Base-by-base conservation (phyloP, 306 rosid genomes). In the Prunus davidiana region DNA sequence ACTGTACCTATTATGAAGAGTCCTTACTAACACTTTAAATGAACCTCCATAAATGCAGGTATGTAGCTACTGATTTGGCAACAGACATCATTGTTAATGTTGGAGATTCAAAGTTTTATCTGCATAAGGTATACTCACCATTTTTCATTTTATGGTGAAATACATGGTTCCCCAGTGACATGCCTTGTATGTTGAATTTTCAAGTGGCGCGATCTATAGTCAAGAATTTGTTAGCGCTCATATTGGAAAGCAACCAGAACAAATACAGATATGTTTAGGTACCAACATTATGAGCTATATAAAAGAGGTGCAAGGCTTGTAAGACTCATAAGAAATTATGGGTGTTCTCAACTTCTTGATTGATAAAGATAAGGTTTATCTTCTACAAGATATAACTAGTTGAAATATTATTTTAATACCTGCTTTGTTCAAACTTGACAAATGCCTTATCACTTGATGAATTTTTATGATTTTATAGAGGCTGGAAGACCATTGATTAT, bases 21-120 rank as follows among this genome's bases (percentile, higher is more conserved):
- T 64, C 78, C 69, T 43, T 27, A 49, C 52, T 24, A 41, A 25
- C 72, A 7, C 24, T 68, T 15, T 24, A 32, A 43, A 12, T 13
- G 18, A 57, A 71, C 22, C 34, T 49, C 69, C 74, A 30, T 63
- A 50, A 82, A 49, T 81, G 87, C 97, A 95, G 99, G 86, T 92
- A 84, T 79, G 96, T 92, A 68, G 87, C 91, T 19, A 87, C 97
- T 83, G 99, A 95, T 72, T 86, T 95, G 87, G 82, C 88, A 55
- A 80, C 93, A n/a, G 97, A 95, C 64, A 83, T 95, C 68, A 67
- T 85, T 58, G 82, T 95, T 56, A 85, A 47, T 56, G 83, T 92
- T 20, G 97, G 87, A 51, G 93, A 88, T 78, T 87, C 86, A 30
- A 90, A 87, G 85, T 92, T 95, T 79, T 79, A 83, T 83, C 89